Conservation (phyloP, 345 rosid genomes). For the Excoecaria cochinchinensis region DNA sequence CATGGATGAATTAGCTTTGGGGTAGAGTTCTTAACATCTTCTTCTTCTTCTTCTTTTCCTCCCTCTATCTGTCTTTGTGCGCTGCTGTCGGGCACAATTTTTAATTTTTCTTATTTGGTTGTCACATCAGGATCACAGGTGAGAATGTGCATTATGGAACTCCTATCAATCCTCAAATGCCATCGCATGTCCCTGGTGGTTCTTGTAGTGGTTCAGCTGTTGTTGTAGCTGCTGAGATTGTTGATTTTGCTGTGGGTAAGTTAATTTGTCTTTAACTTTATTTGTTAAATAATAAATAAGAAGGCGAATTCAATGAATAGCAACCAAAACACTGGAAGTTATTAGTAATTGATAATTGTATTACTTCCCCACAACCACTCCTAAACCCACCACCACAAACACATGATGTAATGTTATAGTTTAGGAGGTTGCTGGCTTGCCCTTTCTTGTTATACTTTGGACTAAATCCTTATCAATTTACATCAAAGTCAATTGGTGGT, state of each 20-base stretch:
- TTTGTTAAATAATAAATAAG: not conserved
- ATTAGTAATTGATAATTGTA: not conserved
- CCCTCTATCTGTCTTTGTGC: not conserved
- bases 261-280: not conserved
- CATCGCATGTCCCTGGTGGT: slow-evolving; percentile 76
- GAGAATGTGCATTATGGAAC: slow-evolving; percentile 85
- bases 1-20: slow-evolving; percentile 75
- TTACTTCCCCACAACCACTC: no score
- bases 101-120: slow-evolving; percentile 10
- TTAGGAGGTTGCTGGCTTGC: not conserved
- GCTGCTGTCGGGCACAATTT: not conserved
- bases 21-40: slow-evolving; percentile 35
- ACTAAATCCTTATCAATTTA: not conserved
- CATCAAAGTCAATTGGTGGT: not conserved
- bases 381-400: not conserved
- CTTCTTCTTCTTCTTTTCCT: not conserved
- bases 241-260: slow-evolving; percentile 85
- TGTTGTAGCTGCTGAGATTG: slow-evolving; percentile 78
- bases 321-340: not conserved
- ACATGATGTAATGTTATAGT: not conserved
- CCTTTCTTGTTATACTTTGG: not conserved
- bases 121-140: slow-evolving; percentile 56
- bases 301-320: not conserved
- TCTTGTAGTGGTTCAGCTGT: slow-evolving; percentile 97
- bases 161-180: slow-evolving; percentile 69